Evolutionary conservation across 2,329 filamentous ascomycete species (phyloP), one percentile per base, ranked within the genome.

Genomic region (Geosmithia putterillii): DNA sequence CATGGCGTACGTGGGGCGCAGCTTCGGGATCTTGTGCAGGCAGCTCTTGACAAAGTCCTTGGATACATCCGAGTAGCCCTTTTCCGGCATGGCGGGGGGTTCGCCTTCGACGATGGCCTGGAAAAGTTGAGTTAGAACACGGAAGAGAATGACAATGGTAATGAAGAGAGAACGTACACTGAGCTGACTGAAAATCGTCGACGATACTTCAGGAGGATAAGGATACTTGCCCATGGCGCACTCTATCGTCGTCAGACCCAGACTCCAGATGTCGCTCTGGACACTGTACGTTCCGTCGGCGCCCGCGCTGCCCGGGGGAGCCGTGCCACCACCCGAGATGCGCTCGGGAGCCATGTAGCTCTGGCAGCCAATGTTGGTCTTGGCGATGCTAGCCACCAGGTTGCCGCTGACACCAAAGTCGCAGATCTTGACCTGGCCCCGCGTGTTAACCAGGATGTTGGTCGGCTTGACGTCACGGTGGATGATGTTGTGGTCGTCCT

Each of bases 401-500:
- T 98, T 98, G 43, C 92, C 92, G 51, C 86, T 94, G 44, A 98
- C 92, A 45, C 92, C 92, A 60, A 98, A 98, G 63, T 98, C 92
- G 63, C 92, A 98, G 45, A 98, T 95, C 66, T 98, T 98, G 69
- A 96, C 74, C 57, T 95, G 88, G 1, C 92, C 92, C 37, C 75
- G 75, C 2, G 82, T 85, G 62, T 96, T 98, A 60, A 87, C 79
- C 2, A 98, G 72, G 46, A 98, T 95, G 55, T 98, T 98, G n/a
- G 92, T 98, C 2, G 92, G 92, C 62, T 98, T 98, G 50, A 98
- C 92, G 57, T 98, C 92, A 50, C 92, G 83, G 60, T 98, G 92
- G 51, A 98, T 98, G 63, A 98, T 98, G 64, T 95, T 96, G 69
- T 98, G 92, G 48, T 95, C 88, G 48, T 98, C 92, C 61, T 98